phyloP scores from a whole-genome alignment of 306 rosid species.

The Styphnolobium japonicum region DNA sequence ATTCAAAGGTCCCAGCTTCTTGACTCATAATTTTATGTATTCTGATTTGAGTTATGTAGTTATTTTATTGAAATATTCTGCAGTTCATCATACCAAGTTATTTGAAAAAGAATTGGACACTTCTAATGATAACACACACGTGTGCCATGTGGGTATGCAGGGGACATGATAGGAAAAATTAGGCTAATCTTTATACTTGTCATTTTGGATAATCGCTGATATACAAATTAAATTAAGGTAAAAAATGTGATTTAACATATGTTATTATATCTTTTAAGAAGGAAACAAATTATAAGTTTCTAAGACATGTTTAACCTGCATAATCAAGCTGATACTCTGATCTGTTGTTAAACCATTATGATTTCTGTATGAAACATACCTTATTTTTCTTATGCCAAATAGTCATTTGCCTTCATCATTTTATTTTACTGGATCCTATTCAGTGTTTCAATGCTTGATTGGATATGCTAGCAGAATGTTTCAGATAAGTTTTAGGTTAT shows the following conservation, averaged over 20 bases:
- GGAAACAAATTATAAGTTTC: background rate
- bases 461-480: slow-evolving; percentile 12
- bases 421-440: background rate
- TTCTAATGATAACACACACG: too few species aligned
- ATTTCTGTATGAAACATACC: background rate
- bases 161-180: too few species aligned
- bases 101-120: too few species aligned
- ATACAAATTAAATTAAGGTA: background rate
- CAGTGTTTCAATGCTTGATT: background rate
- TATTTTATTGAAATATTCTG: background rate
- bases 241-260: background rate
- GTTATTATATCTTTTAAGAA: background rate
- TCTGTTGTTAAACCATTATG: background rate
- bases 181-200: background rate
- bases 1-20: background rate
- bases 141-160: too few species aligned
- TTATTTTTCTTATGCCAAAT: background rate
- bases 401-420: background rate
- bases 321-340: background rate
- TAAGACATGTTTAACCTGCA: background rate
- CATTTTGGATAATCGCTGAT: background rate
- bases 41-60: background rate
- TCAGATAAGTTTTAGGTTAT: background rate
- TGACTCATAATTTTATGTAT: background rate
- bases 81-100: background rate